These are phyloP conservation scores for Hyphopichia pseudoburtonii DNA, from an alignment of 1,139 yeast genomes.

Conservation along the genomic window DNA sequence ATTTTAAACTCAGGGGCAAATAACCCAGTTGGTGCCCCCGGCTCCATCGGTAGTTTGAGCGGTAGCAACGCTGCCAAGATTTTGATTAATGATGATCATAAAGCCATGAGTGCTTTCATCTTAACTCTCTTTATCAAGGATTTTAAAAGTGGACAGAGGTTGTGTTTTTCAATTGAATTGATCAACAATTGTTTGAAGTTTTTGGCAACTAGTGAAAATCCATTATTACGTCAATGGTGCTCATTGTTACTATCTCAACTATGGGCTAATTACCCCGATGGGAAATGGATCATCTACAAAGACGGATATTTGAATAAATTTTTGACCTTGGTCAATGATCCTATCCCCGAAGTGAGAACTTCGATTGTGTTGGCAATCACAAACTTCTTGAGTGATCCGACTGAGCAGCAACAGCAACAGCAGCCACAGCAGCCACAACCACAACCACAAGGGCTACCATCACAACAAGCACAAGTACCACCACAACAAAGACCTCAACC, in stretches of 20 bases:
- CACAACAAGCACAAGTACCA: conserved; percentile 14
- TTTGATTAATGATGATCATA: conserved; percentile 69
- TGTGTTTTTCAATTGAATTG: conserved; percentile 74
- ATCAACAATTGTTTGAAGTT: conserved; percentile 67
- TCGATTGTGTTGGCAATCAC: conserved; percentile 77
- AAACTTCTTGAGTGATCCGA: conserved; percentile 56
- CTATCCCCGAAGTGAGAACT: conserved; percentile 93
- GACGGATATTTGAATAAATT: conserved; percentile 64
- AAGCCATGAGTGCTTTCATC: conserved; percentile 94
- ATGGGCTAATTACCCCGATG: conserved; percentile 73
- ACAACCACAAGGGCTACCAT: conserved; percentile 5
- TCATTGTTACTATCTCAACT: conserved; percentile 74
- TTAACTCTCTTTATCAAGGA: conserved; percentile 80
- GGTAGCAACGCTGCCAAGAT: conserved; percentile 19
- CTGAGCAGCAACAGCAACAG: conserved; percentile 22
- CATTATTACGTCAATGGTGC: conserved; percentile 91
- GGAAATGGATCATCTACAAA: conserved; percentile 68
- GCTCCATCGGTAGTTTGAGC: conserved; percentile 22
- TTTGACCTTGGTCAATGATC: conserved; percentile 66
- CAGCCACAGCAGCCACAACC: conserved; percentile 14
- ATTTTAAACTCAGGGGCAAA: conserved; percentile 50
- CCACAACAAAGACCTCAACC: conserved; percentile 12
- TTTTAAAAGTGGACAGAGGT: conserved; percentile 75
- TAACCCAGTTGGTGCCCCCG: conserved; percentile 28
- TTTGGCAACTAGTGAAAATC: conserved; percentile 73